Percentiles rank a stretch among this genome's conserved stretches.
These are phyloP conservation scores for Boletus barrowsii DNA, from an alignment of 768 basidiomycete species.

Conservation along the genomic window DNA sequence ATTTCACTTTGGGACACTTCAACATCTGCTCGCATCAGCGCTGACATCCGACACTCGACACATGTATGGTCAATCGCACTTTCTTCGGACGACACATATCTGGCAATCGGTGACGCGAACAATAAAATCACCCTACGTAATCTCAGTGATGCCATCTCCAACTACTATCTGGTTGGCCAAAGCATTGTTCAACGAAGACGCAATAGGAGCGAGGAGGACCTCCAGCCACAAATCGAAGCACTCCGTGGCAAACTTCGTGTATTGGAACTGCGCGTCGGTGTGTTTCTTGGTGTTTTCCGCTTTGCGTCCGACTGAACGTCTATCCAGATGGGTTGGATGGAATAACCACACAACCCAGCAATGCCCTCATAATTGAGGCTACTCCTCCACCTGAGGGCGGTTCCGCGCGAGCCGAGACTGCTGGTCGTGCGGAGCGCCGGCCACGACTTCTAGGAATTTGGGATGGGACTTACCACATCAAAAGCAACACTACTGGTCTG, in stretches of 20 bases:
- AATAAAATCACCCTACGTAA: neutral
- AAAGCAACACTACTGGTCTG: neutral
- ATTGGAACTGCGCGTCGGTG: neutral
- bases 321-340: neutral
- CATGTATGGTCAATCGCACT: constrained; percentile 3
- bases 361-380: neutral
- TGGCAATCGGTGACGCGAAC: neutral
- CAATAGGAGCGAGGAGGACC: neutral
- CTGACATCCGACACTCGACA: neutral
- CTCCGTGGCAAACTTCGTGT: neutral
- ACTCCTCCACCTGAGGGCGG: neutral
- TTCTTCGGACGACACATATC: neutral
- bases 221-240: neutral
- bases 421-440: neutral
- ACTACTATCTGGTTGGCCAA: constrained; percentile 1
- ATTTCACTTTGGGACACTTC: constrained; percentile 7
- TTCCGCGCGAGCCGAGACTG: neutral
- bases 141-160: neutral
- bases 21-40: neutral
- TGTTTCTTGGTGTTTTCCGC: neutral
- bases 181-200: neutral
- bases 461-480: constrained; percentile 1
- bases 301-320: neutral
- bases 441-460: neutral
- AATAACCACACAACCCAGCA: neutral